phyloP scores from a whole-genome alignment of 345 rosid genomes.

The Odontarrhena argentea region DNA sequence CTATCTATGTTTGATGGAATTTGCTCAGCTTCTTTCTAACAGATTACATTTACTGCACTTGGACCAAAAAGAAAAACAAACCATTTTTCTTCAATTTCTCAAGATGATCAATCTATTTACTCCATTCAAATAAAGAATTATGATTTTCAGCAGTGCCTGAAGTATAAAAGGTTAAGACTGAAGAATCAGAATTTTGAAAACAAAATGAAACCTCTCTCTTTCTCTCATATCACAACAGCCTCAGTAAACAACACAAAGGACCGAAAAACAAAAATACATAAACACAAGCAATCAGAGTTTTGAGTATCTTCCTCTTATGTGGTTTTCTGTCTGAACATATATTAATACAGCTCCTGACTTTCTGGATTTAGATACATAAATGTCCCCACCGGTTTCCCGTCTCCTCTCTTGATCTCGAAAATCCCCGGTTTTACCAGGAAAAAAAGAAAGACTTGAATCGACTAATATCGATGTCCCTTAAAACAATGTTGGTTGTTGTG shows the following conservation, averaged over 20 bases:
- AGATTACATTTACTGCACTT: no score
- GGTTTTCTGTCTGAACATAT: slow-evolving; percentile 32
- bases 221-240: slow-evolving; percentile 37
- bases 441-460: slow-evolving; percentile 14
- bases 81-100: no score
- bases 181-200: not conserved
- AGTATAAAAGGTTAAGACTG: not conserved
- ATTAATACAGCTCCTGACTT: slow-evolving; percentile 26
- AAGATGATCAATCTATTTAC: no score
- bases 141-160: not conserved
- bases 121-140: not conserved
- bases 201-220: slow-evolving; percentile 24
- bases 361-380: slow-evolving; percentile 34
- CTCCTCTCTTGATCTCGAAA: slow-evolving; percentile 14
- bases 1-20: no score
- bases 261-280: not conserved
- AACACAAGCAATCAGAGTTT: slow-evolving; percentile 34
- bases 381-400: not conserved
- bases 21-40: no score
- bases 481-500: slow-evolving; percentile 53
- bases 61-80: no score
- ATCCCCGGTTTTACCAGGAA: not conserved
- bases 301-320: slow-evolving; percentile 34
- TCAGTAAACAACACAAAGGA: slow-evolving; percentile 21
- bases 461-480: slow-evolving; percentile 36